Evolutionary conservation across 31 red algal genomes (phyloP).

Genomic region (Odonthalia washingtoniensis): DNA sequence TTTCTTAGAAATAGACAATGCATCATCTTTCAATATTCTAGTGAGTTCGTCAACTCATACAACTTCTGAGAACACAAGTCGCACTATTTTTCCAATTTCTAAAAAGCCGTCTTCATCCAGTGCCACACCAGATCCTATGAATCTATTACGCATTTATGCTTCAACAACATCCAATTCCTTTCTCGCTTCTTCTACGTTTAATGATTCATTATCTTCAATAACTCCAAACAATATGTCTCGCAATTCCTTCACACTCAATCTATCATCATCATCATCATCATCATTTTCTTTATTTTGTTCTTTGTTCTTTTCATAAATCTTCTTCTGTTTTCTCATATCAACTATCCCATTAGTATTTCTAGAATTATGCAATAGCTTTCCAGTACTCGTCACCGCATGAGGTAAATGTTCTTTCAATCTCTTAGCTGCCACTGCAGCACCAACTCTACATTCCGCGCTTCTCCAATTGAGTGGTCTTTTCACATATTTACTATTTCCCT

Average conservation of each 20-base stretch:
- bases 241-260: constrained; percentile 46
- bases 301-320: too few species aligned
- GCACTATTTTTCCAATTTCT: constrained; percentile 58
- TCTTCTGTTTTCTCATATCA: too few species aligned
- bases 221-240: constrained; percentile 59
- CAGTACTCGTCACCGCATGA: constrained; percentile 68
- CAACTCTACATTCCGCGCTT: constrained; percentile 72
- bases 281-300: too few species aligned
- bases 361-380: constrained; percentile 65
- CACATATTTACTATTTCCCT: constrained; percentile 53
- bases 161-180: too few species aligned
- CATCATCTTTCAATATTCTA: constrained; percentile 10
- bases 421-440: constrained; percentile 57
- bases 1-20: constrained; percentile 3
- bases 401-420: constrained; percentile 50
- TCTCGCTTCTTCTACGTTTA: too few species aligned
- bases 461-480: constrained; percentile 57
- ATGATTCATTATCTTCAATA: too few species aligned
- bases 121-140: too few species aligned
- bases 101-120: too few species aligned
- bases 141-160: too few species aligned
- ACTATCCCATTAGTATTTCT: constrained; percentile 26
- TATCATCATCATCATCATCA: constrained; percentile 34
- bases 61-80: constrained; percentile 70
- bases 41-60: constrained; percentile 60